phyloP scores from a whole-genome alignment of 2,329 filamentous ascomycete genomes.

The Diaporthe amygdali region DNA sequence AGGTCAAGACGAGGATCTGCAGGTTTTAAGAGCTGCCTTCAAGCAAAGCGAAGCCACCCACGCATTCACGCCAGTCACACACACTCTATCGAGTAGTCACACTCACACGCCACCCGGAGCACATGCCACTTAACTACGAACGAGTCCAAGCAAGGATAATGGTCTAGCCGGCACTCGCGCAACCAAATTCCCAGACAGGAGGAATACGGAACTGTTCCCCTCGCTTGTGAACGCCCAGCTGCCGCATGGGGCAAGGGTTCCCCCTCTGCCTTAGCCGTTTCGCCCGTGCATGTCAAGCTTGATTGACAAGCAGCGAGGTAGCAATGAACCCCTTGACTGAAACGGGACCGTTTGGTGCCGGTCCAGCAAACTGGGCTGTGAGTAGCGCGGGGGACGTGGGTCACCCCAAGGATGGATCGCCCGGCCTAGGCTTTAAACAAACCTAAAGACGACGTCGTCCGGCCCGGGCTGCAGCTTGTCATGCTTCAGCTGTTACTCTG shows the following conservation, averaged over 20 bases:
- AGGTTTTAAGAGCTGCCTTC: constrained; percentile 13
- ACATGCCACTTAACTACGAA: constrained; percentile 6
- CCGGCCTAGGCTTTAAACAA: neutral
- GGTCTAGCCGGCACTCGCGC: constrained; percentile 7
- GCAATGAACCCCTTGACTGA: constrained; percentile 1
- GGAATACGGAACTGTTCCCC: neutral
- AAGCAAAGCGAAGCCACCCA: neutral
- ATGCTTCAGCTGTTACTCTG: constrained; percentile 8
- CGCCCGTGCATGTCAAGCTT: constrained; percentile 5
- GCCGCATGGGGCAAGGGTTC: constrained; percentile 12
- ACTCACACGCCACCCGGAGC: neutral
- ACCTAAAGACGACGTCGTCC: constrained; percentile 1
- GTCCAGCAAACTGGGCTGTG: neutral
- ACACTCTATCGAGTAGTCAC: neutral
- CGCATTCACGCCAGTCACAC: neutral
- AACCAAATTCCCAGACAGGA: neutral
- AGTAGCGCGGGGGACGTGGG: constrained; percentile 7
- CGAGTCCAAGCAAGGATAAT: neutral
- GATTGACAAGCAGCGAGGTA: neutral
- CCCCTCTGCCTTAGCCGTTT: constrained; percentile 5
- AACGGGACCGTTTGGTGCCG: neutral
- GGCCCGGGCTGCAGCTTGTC: neutral
- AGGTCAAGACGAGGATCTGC: neutral
- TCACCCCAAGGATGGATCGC: neutral
- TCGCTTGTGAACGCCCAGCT: neutral